Evolutionary conservation across 768 basidiomycete species (phyloP).

Genomic region (Amanita exitialis): DNA sequence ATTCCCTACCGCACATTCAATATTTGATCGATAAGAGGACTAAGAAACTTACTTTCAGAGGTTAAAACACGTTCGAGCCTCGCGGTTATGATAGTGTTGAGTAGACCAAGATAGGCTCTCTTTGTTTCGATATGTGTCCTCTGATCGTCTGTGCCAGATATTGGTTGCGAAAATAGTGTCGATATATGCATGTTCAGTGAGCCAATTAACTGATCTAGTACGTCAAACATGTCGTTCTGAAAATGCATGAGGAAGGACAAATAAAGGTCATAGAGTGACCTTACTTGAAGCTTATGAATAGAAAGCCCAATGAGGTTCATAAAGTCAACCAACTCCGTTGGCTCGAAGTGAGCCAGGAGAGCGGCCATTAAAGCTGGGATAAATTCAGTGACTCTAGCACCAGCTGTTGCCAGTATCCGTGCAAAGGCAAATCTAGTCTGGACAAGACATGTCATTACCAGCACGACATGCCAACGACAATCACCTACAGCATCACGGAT

Average conservation of each 20-base stretch:
- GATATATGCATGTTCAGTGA: constrained; percentile 82
- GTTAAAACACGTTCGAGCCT: constrained; percentile 78
- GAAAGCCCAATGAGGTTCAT: constrained; percentile 90
- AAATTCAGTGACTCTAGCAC: constrained; percentile 74
- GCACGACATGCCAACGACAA: neutral
- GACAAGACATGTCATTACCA: neutral
- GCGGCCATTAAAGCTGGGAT: constrained; percentile 86
- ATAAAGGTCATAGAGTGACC: constrained; percentile 6
- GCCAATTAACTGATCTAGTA: constrained; percentile 82
- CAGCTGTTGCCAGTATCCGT: constrained; percentile 83
- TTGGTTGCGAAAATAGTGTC: constrained; percentile 68
- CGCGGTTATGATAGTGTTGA: constrained; percentile 74
- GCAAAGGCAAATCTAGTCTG: constrained; percentile 93
- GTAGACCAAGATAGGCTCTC: constrained; percentile 76
- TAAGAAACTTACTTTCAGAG: constrained; percentile 60
- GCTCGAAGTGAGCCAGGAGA: constrained; percentile 87
- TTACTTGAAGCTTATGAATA: constrained; percentile 84
- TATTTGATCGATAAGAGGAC: neutral
- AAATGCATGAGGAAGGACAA: constrained; percentile 1
- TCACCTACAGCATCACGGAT: constrained; percentile 84
- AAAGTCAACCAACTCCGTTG: constrained; percentile 88
- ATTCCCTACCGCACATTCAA: constrained; percentile 21
- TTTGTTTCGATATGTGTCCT: constrained; percentile 73
- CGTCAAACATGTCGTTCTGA: constrained; percentile 77
- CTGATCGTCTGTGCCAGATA: constrained; percentile 81